Base-by-base conservation (phyloP, 306 rosid species). In the Styphnolobium japonicum region DNA sequence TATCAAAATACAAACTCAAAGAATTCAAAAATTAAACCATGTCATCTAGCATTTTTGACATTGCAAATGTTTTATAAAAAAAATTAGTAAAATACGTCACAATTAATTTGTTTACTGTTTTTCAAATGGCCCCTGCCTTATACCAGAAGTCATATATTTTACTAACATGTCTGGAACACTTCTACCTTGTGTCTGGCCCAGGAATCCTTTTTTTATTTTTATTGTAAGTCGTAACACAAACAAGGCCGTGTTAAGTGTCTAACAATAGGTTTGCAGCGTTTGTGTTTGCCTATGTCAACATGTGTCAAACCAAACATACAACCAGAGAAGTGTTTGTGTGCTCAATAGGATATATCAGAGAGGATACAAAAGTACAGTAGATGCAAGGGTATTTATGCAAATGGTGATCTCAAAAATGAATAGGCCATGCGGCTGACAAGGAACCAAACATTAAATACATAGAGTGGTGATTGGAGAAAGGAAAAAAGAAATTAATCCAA, bases 71-170 rank as follows among this genome's bases (percentile, higher is more conserved):
- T 80, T 19, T 11, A 19, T 67, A 27, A 5, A 40, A 53, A 5
- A 42, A n/a, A n/a, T n/a, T n/a, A n/a, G n/a, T n/a, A n/a, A 81
- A 65, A 29, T 43, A 61, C 27, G 31, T 73, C 68, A 39, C 65
- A 23, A 66, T 12, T 19, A 62, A 76, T 29, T 48, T 46, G 21
- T 45, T 16, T 18, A 18, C 23, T 52, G 60, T n/a, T 45, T 75
- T 70, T 15, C 58, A 70, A 31, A 46, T 22, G 16, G 18, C 12
- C 63, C 22, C 46, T 33, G 45, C 83, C 58, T 68, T 15, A 48
- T n/a, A 43, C 45, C n/a, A 52, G 4, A 49, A 34, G 36, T 21
- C 33, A 36, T 45, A 56, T n/a, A 70, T 69, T 58, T 67, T 71
- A 36, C 29, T 29, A 60, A 29, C 60, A 21, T 48, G 71, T 29